Evolutionary conservation across 179 eudicot species (phyloP).

Genomic region (Silene coronaria): DNA sequence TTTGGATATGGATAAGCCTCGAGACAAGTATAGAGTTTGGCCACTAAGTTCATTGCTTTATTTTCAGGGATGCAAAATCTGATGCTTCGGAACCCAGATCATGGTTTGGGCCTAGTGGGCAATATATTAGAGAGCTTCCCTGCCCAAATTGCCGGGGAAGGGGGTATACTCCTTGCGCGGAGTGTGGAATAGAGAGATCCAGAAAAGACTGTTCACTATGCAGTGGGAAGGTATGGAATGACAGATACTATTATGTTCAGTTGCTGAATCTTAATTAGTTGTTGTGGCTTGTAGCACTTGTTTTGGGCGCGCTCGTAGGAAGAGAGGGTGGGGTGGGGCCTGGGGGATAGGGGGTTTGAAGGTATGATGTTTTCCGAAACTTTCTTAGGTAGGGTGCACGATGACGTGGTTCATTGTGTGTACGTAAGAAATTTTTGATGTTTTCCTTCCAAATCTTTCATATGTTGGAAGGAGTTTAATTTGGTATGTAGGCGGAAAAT

Average conservation of each 20-base stretch:
- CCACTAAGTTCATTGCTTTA: not conserved
- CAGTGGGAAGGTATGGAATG: constrained; percentile 62
- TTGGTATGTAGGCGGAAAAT: too few relatives aligned
- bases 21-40: not conserved
- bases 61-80: constrained; percentile 48
- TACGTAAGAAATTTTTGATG: too few relatives aligned
- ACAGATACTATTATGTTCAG: not conserved
- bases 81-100: constrained; percentile 60
- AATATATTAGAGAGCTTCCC: constrained; percentile 83
- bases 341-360: too few relatives aligned
- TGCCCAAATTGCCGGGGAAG: constrained; percentile 98
- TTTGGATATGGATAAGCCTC: not conserved
- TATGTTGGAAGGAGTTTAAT: too few relatives aligned
- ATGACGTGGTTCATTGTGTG: too few relatives aligned
- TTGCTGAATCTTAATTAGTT: not conserved
- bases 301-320: too few relatives aligned
- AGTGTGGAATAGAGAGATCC: constrained; percentile 86
- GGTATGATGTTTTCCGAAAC: too few relatives aligned
- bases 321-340: too few relatives aligned
- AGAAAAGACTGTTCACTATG: constrained; percentile 73
- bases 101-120: constrained; percentile 98
- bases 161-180: constrained; percentile 78
- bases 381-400: too few relatives aligned
- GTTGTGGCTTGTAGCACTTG: not conserved
- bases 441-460: too few relatives aligned